Percentiles rank a stretch among this genome's conserved stretches.
phyloP scores from a whole-genome alignment of 495 filamentous ascomycete genomes.

The Hypoxylon fragiforme region DNA sequence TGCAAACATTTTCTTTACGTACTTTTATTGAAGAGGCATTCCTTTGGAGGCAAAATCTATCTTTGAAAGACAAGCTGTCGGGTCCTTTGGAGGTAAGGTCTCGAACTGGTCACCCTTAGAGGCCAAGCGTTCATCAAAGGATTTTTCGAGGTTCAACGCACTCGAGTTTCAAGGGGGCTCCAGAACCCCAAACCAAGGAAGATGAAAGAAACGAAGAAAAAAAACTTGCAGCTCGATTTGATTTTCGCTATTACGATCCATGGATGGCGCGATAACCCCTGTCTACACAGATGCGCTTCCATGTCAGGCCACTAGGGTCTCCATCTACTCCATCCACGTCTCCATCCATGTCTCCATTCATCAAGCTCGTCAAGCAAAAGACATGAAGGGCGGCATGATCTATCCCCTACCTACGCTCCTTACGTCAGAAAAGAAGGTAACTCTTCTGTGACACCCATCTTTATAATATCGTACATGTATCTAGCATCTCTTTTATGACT shows the following conservation, averaged over 20 bases:
- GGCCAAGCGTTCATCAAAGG: conserved; percentile 14
- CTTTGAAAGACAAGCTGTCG: conserved; percentile 2
- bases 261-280: conserved; percentile 33
- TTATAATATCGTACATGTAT: conserved; percentile 12
- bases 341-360: too few relatives aligned
- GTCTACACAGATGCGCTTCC: conserved; percentile 20
- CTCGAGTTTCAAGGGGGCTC: conserved; percentile 3
- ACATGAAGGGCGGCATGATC: conserved; percentile 30
- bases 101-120: conserved; percentile 33
- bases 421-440: conserved; percentile 29
- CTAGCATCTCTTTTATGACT: conserved; percentile 17
- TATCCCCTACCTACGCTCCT: conserved; percentile 5
- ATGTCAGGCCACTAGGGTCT: conserved; percentile 32
- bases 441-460: conserved; percentile 9
- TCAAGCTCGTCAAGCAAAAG: too few relatives aligned
- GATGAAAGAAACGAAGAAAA: too few relatives aligned
- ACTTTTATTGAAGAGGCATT: too few relatives aligned
- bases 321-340: conserved; percentile 21
- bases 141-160: background rate
- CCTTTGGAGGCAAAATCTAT: background rate
- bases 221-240: conserved; percentile 18
- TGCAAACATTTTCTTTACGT: too few relatives aligned
- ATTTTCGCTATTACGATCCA: conserved; percentile 20
- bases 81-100: conserved; percentile 31
- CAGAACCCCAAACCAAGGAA: conserved; percentile 9